Base-by-base conservation (phyloP, 2,329 filamentous ascomycete genomes). In the Ophiocordyceps camponoti-rufipedis region DNA sequence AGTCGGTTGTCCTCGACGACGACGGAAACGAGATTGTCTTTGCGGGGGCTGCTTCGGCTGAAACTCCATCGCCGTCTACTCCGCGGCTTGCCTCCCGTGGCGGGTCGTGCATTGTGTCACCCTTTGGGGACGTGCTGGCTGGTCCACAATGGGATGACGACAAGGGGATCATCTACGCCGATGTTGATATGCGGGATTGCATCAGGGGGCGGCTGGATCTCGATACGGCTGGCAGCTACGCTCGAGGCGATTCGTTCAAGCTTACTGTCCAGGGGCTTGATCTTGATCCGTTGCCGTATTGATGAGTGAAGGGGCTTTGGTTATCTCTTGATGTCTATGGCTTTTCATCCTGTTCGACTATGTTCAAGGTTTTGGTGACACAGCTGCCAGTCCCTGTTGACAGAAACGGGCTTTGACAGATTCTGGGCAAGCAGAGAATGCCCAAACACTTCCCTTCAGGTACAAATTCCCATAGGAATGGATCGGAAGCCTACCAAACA, bases 111-210 rank as follows among this genome's bases (percentile, higher is more conserved):
- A 89, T 96, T 51, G 68, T 93, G 28, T 80, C 75, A 10, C 87
- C 88, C 0, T 69, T 82, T 40, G 89, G 88, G 0, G 75, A 88
- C n/a, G 76, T 89, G 0, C 62, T 94, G 1, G 77, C 77, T 1
- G 86, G 83, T 0, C 88, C 88, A 0, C 67, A 91, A 48, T 94
- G 87, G 87, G 84, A 94, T 48, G 80, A 88, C 48, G 62, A 80
- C 46, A 69, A 75, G 4, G 74, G 76, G 0, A 59, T 94, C 29
- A 63, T 87, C 44, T 74, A 74, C 32, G 70, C 75, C 1, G 84
- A 91, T 51, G 80, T 88, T 4, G 86, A 95, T 56, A 81, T 95
- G 55, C 83, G 93, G 43, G 86, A 94, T 52, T 94, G 88, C 54
- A 75, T 87, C 52, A 71, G 85, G 10, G 88, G 87, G 0, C 68